These are phyloP conservation scores for Blastobotrys buckinghamii DNA, from an alignment of 1,139 yeast species.

Conservation along the genomic window DNA sequence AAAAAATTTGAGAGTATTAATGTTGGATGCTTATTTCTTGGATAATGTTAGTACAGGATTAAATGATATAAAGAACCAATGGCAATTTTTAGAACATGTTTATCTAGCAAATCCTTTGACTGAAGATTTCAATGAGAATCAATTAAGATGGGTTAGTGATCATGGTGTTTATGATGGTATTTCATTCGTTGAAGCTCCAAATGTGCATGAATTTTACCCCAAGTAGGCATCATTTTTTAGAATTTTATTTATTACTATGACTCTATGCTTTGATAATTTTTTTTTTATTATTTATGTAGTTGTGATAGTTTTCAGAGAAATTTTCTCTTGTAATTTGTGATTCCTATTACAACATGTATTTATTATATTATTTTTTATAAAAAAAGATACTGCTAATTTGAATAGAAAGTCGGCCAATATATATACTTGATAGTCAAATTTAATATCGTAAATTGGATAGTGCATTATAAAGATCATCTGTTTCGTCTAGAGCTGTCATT, in stretches of 20 bases:
- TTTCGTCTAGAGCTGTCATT: too few relatives aligned
- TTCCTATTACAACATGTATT: too few relatives aligned
- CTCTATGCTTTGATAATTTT: neutral
- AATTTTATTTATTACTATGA: neutral
- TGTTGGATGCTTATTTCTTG: constrained; percentile 1
- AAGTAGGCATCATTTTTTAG: too few relatives aligned
- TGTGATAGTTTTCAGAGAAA: too few relatives aligned
- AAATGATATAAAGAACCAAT: neutral
- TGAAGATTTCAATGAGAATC: neutral
- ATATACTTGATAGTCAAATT: too few relatives aligned
- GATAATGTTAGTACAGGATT: neutral
- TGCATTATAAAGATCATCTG: too few relatives aligned
- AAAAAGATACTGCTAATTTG: too few relatives aligned
- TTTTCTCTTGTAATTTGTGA: too few relatives aligned
- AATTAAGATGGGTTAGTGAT: constrained; percentile 1
- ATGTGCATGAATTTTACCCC: neutral
- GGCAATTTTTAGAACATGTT: neutral
- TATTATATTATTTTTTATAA: too few relatives aligned
- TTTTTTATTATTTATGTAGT: too few relatives aligned
- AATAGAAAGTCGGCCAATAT: too few relatives aligned
- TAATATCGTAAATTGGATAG: too few relatives aligned
- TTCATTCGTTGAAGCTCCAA: neutral
- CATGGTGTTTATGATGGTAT: neutral
- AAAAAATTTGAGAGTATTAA: neutral
- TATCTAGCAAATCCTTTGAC: neutral